Base-by-base conservation (phyloP, 2,329 filamentous ascomycete species). In the Diaporthe capsici region DNA sequence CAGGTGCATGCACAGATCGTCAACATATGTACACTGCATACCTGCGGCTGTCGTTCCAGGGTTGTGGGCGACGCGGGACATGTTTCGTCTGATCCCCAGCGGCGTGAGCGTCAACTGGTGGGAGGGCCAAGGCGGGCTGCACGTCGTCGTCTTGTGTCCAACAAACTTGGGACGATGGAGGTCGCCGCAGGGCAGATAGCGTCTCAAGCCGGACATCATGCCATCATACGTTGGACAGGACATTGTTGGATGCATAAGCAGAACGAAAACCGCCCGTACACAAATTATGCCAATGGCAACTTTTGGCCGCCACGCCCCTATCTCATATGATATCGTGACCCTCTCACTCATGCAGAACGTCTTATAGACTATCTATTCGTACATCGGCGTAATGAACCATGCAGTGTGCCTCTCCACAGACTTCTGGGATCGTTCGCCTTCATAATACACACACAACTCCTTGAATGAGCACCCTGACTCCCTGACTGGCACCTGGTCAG, bases 11-110 rank as follows among this genome's bases (percentile, higher is more conserved):
- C 39, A 44, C 42, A 47, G 31, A 65, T 44, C 39, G 28, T 25
- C 39, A 47, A 63, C 25, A 31, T 4, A 17, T 10, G 10, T 15
- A 15, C 10, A 12, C 20, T n/a, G 5, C 60, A 65, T 10, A 31
- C 60, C 39, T 65, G 60, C 39, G 60, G 42, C 39, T 47, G 61
- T 65, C 42, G 61, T 65, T 39, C 22, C 44, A 25, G 63, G 63
- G 31, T 7, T n/a, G 22, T 34, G 31, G 63, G 63, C 49, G 34
- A 39, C 22, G 37, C 34, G 31, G 63, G 63, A 53, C 47, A 53
- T 68, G 47, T 68, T 68, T 68, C 63, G 47, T 53, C 63, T 68
- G 63, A 49, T 65, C 25, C 39, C 42, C 42, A 31, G 25, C 61
- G 25, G 61, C 25, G 25, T 22, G 42, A 47, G 60, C 34, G 28